A percentile compares a stretch with the other conserved stretches of the same genome.
phyloP scores from a whole-genome alignment of 306 rosid species.

The Begonia masoniana region DNA sequence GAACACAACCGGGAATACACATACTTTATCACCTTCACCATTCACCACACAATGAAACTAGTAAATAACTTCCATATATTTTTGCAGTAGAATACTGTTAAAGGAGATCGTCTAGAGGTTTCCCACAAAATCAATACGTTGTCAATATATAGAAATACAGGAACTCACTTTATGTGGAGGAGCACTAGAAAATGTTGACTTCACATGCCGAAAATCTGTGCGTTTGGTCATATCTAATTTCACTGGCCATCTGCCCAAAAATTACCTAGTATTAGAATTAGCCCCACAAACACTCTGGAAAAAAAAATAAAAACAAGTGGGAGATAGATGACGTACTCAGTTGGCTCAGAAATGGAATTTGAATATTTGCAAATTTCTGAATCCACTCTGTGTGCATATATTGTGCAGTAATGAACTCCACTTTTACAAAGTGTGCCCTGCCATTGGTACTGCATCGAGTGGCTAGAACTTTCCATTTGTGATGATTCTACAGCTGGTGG shows the following conservation, averaged over 20 bases:
- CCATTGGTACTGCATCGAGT: conserved; percentile 48
- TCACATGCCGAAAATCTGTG: conserved; percentile 74
- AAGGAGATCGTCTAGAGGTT: too few relatives aligned
- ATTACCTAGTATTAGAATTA: conserved; percentile 5
- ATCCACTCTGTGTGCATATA: conserved; percentile 56
- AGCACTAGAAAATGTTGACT: conserved; percentile 61
- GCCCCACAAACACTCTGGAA: neutral
- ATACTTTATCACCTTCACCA: too few relatives aligned
- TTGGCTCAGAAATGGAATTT: conserved; percentile 63
- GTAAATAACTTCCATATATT: too few relatives aligned
- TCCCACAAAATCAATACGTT: too few relatives aligned
- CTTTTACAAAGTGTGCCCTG: conserved; percentile 83
- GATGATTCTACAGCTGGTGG: conserved; percentile 33
- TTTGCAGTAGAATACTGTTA: too few relatives aligned
- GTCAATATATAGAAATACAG: neutral
- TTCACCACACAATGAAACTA: too few relatives aligned
- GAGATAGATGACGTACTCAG: conserved; percentile 41
- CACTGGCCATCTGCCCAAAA: conserved; percentile 77
- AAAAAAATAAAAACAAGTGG: conserved; percentile 16
- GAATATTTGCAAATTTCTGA: conserved; percentile 66
- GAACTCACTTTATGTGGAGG: conserved; percentile 71
- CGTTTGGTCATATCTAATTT: conserved; percentile 95
- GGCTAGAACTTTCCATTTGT: conserved; percentile 32
- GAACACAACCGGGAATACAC: too few relatives aligned
- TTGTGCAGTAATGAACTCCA: conserved; percentile 81